Evolutionary conservation across 2,329 filamentous ascomycete genomes (phyloP), one percentile per base, ranked within the genome.

Genomic region (Rachicladosporium sp.): DNA sequence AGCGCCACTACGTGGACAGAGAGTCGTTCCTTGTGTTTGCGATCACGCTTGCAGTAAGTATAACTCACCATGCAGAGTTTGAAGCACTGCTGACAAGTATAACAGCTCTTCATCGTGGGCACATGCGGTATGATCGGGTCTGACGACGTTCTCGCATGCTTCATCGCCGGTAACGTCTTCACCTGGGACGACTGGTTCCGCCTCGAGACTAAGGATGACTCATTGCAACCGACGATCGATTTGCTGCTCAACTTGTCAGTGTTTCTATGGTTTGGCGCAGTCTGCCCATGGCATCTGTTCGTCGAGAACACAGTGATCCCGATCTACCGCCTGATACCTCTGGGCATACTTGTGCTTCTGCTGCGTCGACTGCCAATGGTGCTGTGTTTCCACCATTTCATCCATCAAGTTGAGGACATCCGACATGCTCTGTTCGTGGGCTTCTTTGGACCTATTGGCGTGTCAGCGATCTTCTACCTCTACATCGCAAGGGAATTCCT

Each of bases 161-260:
- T 95, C 56, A 80, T 94, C 50, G 88, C 88, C 2, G 88, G 88
- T 1, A 94, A 93, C 53, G 76, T 75, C 1, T 93, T 95, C 50
- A 93, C 85, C 0, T 89, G 85, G 78, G 87, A 93, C 56, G 86
- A 93, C 61, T 93, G 85, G 86, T 95, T 94, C 61, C 80, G 88
- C 0, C 67, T 89, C 1, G 83, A 93, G 59, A 95, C 88, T 0
- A 67, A 81, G 50, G 88, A 94, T 50, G 89, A 95, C 58, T 88
- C 83, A 2, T 71, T 95, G n/a, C 87, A 95, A 56, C 87, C 87
- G 0, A 94, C 87, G 0, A 82, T 95, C 34, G 87, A 95, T 58
- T 93, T 94, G 86, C 70, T 95, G 2, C 78, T 95, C 42, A 95
- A 95, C 55, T 76, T 93, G 3, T 70, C 79, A 11, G 74, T 95